Conservation (phyloP, 441 rosid species). For the Adansonia grandidieri region DNA sequence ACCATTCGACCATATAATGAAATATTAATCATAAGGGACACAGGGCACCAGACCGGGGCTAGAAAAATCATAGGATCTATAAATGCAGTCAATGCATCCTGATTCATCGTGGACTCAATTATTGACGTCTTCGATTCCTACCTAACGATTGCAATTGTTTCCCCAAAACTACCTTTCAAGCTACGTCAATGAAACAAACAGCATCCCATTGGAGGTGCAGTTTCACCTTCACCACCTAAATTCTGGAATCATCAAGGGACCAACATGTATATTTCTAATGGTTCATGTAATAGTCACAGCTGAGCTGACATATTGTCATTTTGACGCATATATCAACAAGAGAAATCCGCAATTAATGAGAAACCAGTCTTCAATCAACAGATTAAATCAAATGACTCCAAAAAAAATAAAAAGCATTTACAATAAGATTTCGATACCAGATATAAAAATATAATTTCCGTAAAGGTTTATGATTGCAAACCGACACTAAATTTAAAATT, state of each 20-base stretch:
- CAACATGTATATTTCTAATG: not conserved
- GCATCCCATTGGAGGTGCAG: not conserved
- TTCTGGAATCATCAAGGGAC: not conserved
- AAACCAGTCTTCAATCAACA: not conserved
- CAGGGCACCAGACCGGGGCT: too few species aligned
- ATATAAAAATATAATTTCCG: constrained; percentile 36
- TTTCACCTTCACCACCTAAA: not conserved
- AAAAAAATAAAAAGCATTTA: not conserved
- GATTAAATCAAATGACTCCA: not conserved
- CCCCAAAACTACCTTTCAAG: not conserved
- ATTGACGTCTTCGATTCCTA: not conserved
- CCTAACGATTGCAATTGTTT: not conserved
- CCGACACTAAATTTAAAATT: constrained; percentile 47
- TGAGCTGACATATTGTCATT: not conserved
- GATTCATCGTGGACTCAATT: not conserved
- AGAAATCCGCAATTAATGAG: not conserved
- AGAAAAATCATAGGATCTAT: not conserved
- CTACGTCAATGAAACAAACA: not conserved
- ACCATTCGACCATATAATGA: too few species aligned
- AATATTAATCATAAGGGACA: too few species aligned
- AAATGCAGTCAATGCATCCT: not conserved
- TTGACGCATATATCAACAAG: not conserved
- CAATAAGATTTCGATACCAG: constrained; percentile 34
- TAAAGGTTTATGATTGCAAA: constrained; percentile 36
- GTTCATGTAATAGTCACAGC: not conserved